Conservation (phyloP, 2,329 filamentous ascomycete genomes). For the Penicillium polonicum region DNA sequence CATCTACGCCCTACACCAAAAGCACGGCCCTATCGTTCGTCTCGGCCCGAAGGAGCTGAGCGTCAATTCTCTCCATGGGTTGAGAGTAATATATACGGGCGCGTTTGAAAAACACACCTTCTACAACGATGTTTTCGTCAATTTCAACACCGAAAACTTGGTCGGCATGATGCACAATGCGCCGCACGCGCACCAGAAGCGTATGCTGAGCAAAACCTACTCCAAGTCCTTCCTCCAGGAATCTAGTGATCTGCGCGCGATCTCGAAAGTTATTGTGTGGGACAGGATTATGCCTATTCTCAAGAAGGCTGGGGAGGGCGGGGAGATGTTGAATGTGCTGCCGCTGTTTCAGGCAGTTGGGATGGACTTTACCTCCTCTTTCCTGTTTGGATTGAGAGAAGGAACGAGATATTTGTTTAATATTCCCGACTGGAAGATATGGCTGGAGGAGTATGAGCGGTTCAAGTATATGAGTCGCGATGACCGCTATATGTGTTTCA, state of each 20-base stretch:
- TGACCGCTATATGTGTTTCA: constrained; percentile 59
- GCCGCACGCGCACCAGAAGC: constrained; percentile 65
- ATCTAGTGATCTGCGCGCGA: constrained; percentile 54
- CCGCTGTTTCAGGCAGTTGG: constrained; percentile 63
- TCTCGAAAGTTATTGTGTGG: constrained; percentile 57
- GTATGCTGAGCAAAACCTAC: constrained; percentile 72
- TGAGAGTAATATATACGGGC: constrained; percentile 62
- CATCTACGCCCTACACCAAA: constrained; percentile 56
- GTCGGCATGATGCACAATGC: constrained; percentile 62
- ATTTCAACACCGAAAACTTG: constrained; percentile 62
- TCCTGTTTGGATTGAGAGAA: constrained; percentile 63
- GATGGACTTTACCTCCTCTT: constrained; percentile 71
- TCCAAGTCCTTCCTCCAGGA: constrained; percentile 68
- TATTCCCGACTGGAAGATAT: constrained; percentile 53
- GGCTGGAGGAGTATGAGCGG: constrained; percentile 63
- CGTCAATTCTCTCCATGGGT: constrained; percentile 60
- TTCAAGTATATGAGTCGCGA: constrained; percentile 55
- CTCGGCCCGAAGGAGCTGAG: constrained; percentile 64
- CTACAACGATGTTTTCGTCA: constrained; percentile 64
- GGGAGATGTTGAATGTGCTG: constrained; percentile 50
- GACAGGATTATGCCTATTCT: constrained; percentile 58
- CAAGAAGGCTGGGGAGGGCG: constrained; percentile 16
- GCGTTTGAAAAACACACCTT: constrained; percentile 68
- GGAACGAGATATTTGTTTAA: constrained; percentile 59
- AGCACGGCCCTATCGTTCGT: constrained; percentile 58